Conservation (phyloP, 1,284 basidiomycete genomes). For the Cryptococcus sp. region DNA sequence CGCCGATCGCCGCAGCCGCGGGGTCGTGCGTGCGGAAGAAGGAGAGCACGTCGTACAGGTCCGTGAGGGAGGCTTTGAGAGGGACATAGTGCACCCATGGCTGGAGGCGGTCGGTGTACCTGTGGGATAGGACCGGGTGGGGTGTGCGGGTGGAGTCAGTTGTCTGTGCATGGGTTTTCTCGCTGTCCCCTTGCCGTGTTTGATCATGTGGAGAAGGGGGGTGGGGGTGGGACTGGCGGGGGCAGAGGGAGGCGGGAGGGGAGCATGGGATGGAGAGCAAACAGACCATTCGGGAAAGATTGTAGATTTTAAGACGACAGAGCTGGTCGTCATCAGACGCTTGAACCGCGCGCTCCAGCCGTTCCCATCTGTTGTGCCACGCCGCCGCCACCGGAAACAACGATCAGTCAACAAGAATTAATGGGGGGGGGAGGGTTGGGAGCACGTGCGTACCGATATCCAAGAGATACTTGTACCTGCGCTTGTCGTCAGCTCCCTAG, state of each 20-base stretch:
- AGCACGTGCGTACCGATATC: constrained; percentile 53
- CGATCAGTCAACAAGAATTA: background rate
- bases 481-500: background rate
- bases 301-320: constrained; percentile 53
- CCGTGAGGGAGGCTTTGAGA: constrained; percentile 57
- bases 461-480: constrained; percentile 61
- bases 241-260: background rate
- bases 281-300: constrained; percentile 61
- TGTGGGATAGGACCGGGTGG: background rate
- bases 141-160: background rate
- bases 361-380: constrained; percentile 30
- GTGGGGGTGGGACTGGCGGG: too few relatives aligned
- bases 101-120: constrained; percentile 42
- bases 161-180: background rate
- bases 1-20: constrained; percentile 58
- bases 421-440: too few relatives aligned
- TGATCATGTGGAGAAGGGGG: too few relatives aligned
- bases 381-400: too few relatives aligned
- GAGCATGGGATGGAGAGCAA: background rate
- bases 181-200: too few relatives aligned
- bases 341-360: constrained; percentile 47
- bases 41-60: constrained; percentile 58
- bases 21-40: constrained; percentile 62
- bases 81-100: constrained; percentile 63
- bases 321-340: constrained; percentile 60